phyloP scores from a whole-genome alignment of 78 protist species.

The Dictyostelium capitatum region DNA sequence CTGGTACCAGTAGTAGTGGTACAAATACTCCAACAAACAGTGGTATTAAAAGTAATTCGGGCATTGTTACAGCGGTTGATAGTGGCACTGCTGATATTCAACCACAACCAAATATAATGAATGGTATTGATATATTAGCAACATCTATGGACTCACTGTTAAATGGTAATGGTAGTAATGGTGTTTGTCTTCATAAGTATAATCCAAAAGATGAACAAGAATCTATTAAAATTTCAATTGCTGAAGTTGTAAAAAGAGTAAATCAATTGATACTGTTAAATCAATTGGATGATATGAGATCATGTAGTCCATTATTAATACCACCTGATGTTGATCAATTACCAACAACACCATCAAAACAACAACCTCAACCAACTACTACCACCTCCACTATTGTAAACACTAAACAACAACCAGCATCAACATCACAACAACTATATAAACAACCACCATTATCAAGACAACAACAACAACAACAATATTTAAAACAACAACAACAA shows the following conservation, averaged over 20 bases:
- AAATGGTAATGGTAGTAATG: background rate
- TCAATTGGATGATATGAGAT: slow-evolving; percentile 52
- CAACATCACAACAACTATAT: background rate
- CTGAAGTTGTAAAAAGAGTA: slow-evolving; percentile 45
- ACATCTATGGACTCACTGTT: slow-evolving; percentile 48
- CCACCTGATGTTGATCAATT: slow-evolving; percentile 23
- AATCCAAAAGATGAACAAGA: slow-evolving; percentile 29
- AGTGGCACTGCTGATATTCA: background rate
- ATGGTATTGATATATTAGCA: slow-evolving; percentile 27
- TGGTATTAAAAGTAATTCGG: background rate
- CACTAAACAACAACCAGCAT: background rate
- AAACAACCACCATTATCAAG: slow-evolving; percentile 18
- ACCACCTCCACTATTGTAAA: background rate
- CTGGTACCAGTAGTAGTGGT: background rate
- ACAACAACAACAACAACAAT: slow-evolving; percentile 23
- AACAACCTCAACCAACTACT: background rate
- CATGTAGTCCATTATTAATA: slow-evolving; percentile 50
- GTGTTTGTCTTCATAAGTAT: slow-evolving; percentile 23
- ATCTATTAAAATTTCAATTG: background rate
- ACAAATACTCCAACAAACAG: background rate
- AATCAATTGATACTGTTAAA: slow-evolving; percentile 68
- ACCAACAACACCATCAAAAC: background rate
- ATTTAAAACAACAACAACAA: slow-evolving; percentile 3
- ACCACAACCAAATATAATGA: slow-evolving; percentile 21
- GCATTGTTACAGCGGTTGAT: background rate